Evolutionary conservation across 2,329 filamentous ascomycete species (phyloP).

Genomic region (Claviceps capensis): DNA sequence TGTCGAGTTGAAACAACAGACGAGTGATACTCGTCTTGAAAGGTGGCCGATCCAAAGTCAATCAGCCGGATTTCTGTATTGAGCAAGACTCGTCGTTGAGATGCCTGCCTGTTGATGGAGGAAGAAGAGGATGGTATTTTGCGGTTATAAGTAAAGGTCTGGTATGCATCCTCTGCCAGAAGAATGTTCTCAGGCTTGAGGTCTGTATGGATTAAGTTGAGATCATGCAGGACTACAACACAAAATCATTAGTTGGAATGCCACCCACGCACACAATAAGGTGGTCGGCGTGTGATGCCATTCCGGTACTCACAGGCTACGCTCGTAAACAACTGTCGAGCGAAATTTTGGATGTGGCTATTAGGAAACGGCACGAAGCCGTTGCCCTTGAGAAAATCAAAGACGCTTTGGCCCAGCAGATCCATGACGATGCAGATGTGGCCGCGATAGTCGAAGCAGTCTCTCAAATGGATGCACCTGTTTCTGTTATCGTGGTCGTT

Average conservation of each 20-base stretch:
- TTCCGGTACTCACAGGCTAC: conserved; percentile 66
- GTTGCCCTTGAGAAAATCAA: conserved; percentile 95
- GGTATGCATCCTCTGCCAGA: conserved; percentile 49
- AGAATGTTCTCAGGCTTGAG: conserved; percentile 60
- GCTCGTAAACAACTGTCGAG: conserved; percentile 90
- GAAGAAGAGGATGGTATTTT: conserved; percentile 54
- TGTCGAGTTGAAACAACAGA: conserved; percentile 58
- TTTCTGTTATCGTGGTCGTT: conserved; percentile 90
- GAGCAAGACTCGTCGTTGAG: conserved; percentile 48
- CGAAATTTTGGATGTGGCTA: conserved; percentile 96
- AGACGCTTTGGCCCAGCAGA: conserved; percentile 83
- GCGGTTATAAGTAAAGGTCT: conserved; percentile 58
- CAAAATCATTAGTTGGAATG: background rate
- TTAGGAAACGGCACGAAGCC: conserved; percentile 94
- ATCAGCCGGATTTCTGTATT: conserved; percentile 59
- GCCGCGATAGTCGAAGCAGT: conserved; percentile 94
- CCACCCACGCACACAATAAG: background rate
- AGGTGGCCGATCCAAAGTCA: conserved; percentile 59
- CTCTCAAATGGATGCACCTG: conserved; percentile 88
- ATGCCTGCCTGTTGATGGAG: conserved; percentile 45
- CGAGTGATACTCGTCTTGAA: conserved; percentile 60
- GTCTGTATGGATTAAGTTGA: conserved; percentile 91
- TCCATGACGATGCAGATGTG: conserved; percentile 84
- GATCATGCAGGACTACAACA: conserved; percentile 70
- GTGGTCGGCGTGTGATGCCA: background rate